A percentile compares a stretch with the other conserved stretches of the same genome.
These are phyloP conservation scores for Sporothrix luriei DNA, from an alignment of 2,329 filamentous ascomycete genomes.

Conservation along the genomic window DNA sequence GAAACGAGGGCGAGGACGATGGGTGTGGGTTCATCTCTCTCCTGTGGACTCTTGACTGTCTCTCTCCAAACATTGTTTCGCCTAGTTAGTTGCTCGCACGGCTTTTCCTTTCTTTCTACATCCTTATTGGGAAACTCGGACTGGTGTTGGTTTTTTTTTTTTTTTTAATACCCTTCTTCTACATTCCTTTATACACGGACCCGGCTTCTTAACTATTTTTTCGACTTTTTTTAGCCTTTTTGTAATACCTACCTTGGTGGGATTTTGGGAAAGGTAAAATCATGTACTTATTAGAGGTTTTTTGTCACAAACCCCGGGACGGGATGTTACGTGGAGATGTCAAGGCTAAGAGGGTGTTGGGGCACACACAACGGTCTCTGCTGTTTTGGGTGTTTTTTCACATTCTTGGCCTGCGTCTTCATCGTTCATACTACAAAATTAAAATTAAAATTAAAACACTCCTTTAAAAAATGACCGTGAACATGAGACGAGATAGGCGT, in stretches of 20 bases:
- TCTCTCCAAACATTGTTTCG: background rate
- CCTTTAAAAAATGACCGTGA: slow-evolving; percentile 5
- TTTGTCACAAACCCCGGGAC: slow-evolving; percentile 26
- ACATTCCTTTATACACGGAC: slow-evolving; percentile 30
- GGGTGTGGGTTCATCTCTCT: background rate
- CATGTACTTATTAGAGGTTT: slow-evolving; percentile 20
- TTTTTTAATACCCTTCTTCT: slow-evolving; percentile 32
- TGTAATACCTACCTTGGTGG: background rate
- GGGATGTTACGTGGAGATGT: background rate
- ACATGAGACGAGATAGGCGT: background rate
- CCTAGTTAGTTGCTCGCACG: background rate
- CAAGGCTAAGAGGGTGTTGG: too few species aligned
- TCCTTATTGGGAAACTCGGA: slow-evolving; percentile 11
- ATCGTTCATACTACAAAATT: background rate
- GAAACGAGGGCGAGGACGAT: background rate
- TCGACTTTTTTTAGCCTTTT: background rate
- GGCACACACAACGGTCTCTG: background rate
- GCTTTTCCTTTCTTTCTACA: slow-evolving; percentile 1
- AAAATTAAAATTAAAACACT: slow-evolving; percentile 19
- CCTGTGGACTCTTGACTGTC: background rate
- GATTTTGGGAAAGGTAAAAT: background rate
- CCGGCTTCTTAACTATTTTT: slow-evolving; percentile 24
- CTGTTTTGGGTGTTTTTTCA: background rate
- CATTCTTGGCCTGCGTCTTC: background rate
- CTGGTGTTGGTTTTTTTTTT: slow-evolving; percentile 22